A percentile compares a stretch with the other conserved stretches of the same genome.
Evolutionary conservation across 1,284 basidiomycete species (phyloP).

Genomic region (Cryptococcus sp.): DNA sequence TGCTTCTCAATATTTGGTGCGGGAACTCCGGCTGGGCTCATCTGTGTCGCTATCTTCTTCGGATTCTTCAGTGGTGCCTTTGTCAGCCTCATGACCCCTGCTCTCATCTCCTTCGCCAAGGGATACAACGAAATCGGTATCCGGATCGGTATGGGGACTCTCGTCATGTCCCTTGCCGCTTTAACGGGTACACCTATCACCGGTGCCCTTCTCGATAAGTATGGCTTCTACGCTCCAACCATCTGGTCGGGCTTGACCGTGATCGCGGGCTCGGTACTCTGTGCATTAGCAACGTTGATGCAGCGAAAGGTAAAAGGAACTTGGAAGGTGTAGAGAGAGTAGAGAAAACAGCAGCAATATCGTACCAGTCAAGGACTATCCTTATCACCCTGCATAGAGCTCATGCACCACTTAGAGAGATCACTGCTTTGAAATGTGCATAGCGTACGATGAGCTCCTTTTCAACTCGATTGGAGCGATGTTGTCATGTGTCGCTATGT

Average conservation of each 20-base stretch:
- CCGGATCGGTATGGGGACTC: constrained; percentile 33
- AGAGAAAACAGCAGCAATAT: too few relatives aligned
- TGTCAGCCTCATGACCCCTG: constrained; percentile 31
- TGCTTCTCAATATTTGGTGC: constrained; percentile 34
- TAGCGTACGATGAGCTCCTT: too few relatives aligned
- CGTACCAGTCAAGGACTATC: too few relatives aligned
- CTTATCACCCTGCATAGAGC: too few relatives aligned
- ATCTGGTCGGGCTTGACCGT: constrained; percentile 32
- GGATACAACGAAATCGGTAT: constrained; percentile 31
- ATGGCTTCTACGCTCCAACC: constrained; percentile 36
- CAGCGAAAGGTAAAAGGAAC: constrained; percentile 30
- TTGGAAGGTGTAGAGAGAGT: constrained; percentile 27
- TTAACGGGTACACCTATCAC: constrained; percentile 47
- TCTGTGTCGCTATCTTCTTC: constrained; percentile 45
- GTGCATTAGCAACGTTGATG: constrained; percentile 16
- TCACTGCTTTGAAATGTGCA: too few relatives aligned
- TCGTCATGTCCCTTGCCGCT: constrained; percentile 35
- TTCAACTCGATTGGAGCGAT: too few relatives aligned
- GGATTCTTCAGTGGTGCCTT: constrained; percentile 39
- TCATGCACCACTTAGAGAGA: too few relatives aligned
- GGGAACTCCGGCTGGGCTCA: constrained; percentile 26
- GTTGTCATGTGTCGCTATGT: too few relatives aligned
- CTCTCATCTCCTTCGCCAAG: constrained; percentile 29
- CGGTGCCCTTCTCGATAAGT: constrained; percentile 40
- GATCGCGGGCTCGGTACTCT: constrained; percentile 23